phyloP scores from a whole-genome alignment of 2,329 filamentous ascomycete genomes.

The Nothomitra cinnamomea region DNA sequence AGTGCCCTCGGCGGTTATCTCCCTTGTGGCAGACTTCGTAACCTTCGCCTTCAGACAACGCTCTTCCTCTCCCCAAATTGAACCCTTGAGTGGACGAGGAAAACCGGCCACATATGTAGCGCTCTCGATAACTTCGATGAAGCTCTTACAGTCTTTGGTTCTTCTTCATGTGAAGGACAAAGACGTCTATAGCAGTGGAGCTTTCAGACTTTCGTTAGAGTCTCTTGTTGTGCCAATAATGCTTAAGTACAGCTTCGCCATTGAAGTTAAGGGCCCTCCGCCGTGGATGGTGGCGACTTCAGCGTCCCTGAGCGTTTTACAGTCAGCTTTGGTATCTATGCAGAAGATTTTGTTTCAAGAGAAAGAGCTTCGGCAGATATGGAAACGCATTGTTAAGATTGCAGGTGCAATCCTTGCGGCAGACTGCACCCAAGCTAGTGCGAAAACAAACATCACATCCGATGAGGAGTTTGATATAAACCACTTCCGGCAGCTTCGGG shows the following conservation, averaged over 20 bases:
- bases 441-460: conserved; percentile 31
- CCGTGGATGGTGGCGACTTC: conserved; percentile 71
- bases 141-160: conserved; percentile 45
- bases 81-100: not conserved
- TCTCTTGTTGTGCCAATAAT: conserved; percentile 53
- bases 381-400: conserved; percentile 49
- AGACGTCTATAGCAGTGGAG: conserved; percentile 54
- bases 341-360: conserved; percentile 27
- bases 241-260: conserved; percentile 65
- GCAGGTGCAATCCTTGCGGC: conserved; percentile 53
- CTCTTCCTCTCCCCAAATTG: conserved; percentile 17
- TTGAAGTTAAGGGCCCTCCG: conserved; percentile 49
- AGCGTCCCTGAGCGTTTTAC: conserved; percentile 49
- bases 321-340: conserved; percentile 45
- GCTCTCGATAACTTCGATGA: conserved; percentile 68
- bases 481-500: conserved; percentile 51
- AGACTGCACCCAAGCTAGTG: conserved; percentile 31
- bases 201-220: conserved; percentile 45
- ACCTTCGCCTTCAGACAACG: conserved; percentile 44
- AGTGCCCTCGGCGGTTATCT: conserved; percentile 50
- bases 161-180: conserved; percentile 39
- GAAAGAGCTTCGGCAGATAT: conserved; percentile 40
- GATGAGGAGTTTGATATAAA: conserved; percentile 73
- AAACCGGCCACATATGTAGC: conserved; percentile 65
- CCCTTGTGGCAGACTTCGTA: conserved; percentile 52